Percentiles rank a stretch among this genome's conserved stretches.
These are phyloP conservation scores for Gynochthodes officinalis DNA, from an alignment of 257 asterid genomes.

Conservation along the genomic window DNA sequence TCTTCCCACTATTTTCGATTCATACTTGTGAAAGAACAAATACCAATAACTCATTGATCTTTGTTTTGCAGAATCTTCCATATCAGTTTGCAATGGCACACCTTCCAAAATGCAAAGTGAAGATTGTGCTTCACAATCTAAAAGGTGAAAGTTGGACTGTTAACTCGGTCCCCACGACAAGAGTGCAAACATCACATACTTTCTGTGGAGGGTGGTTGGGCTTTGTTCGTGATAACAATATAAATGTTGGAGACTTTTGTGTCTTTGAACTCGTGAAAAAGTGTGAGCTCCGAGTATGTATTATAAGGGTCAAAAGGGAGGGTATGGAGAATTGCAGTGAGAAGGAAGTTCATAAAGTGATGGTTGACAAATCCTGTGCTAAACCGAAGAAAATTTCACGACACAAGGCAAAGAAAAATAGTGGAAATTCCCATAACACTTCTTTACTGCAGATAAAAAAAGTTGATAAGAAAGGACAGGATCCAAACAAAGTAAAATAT, in stretches of 20 bases:
- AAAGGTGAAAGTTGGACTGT: conserved; percentile 84
- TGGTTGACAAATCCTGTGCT: conserved; percentile 32
- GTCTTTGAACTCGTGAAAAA: conserved; percentile 75
- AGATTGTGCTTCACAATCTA: conserved; percentile 67
- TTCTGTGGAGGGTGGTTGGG: conserved; percentile 96
- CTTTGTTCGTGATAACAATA: conserved; percentile 79
- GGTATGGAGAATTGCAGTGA: conserved; percentile 40
- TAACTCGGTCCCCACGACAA: conserved; percentile 81
- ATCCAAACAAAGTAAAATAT: conserved; percentile 20
- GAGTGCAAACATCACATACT: conserved; percentile 88
- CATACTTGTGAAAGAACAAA: neutral
- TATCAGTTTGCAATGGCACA: conserved; percentile 80
- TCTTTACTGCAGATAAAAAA: conserved; percentile 18
- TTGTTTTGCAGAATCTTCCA: conserved; percentile 65
- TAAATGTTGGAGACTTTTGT: conserved; percentile 75
- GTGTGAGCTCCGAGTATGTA: conserved; percentile 68
- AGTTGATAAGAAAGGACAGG: conserved; percentile 23
- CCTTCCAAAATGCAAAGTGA: conserved; percentile 81
- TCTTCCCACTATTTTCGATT: conserved; percentile 8
- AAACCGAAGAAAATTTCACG: conserved; percentile 37
- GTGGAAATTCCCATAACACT: conserved; percentile 30
- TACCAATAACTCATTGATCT: conserved; percentile 19
- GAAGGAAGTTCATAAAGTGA: conserved; percentile 39
- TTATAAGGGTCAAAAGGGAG: conserved; percentile 68
- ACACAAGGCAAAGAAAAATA: conserved; percentile 43